Percentiles rank a stretch among this genome's conserved stretches.
These are phyloP conservation scores for Coleophoma cylindrospora DNA, from an alignment of 2,329 filamentous ascomycete species.

Conservation along the genomic window DNA sequence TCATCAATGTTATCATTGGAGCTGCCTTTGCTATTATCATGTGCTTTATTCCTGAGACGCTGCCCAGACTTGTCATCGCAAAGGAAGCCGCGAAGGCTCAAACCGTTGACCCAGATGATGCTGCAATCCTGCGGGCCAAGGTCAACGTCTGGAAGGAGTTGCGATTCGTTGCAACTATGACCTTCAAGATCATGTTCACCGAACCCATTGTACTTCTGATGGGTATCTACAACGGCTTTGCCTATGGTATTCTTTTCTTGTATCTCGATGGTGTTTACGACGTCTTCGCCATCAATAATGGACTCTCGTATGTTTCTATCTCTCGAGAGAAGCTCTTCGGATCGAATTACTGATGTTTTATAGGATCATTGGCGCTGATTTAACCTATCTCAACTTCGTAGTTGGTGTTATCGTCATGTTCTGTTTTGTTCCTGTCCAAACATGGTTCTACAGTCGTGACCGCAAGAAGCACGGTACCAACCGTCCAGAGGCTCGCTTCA, in stretches of 20 bases:
- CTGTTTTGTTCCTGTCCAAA: slow-evolving; percentile 35
- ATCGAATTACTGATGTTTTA: slow-evolving; percentile 5
- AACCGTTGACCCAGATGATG: slow-evolving; percentile 24
- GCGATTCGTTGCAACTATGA: slow-evolving; percentile 35
- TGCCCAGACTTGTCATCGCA: slow-evolving; percentile 33
- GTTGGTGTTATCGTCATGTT: slow-evolving; percentile 36
- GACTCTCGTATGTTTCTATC: slow-evolving; percentile 26
- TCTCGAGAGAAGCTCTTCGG: neutral
- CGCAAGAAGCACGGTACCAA: slow-evolving; percentile 28
- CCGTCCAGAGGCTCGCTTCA: slow-evolving; percentile 35
- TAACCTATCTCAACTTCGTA: slow-evolving; percentile 37
- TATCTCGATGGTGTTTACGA: slow-evolving; percentile 38
- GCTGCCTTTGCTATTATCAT: slow-evolving; percentile 28
- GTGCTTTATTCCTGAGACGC: slow-evolving; percentile 31
- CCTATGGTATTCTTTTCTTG: slow-evolving; percentile 35
- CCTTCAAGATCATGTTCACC: slow-evolving; percentile 35
- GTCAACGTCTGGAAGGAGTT: slow-evolving; percentile 32
- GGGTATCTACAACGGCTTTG: slow-evolving; percentile 36
- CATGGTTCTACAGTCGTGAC: slow-evolving; percentile 33
- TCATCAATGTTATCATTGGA: slow-evolving; percentile 35
- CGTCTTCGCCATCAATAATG: slow-evolving; percentile 36
- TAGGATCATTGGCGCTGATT: slow-evolving; percentile 30
- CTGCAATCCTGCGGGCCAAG: slow-evolving; percentile 27
- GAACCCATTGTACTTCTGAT: slow-evolving; percentile 35
- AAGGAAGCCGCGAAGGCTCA: slow-evolving; percentile 26